Evolutionary conservation across 176 grass and related monocot genomes (phyloP).

Genomic region (Cymbopogon citratus): DNA sequence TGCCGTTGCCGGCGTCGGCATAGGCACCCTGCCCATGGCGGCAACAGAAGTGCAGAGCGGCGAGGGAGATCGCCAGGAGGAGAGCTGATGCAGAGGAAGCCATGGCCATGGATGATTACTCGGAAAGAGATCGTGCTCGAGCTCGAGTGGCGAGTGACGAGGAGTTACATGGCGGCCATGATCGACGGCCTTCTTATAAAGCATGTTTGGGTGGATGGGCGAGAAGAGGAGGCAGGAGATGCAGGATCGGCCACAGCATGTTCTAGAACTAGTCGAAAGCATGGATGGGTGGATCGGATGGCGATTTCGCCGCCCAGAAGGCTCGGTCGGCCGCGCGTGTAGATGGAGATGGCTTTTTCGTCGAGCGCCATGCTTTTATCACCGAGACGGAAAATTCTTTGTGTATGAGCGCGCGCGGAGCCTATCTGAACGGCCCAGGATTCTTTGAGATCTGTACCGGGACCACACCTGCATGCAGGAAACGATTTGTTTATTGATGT

Average conservation of each 20-base stretch:
- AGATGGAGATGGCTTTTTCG: background rate
- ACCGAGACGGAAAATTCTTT: no score
- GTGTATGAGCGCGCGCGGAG: no score
- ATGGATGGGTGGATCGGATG: conserved; percentile 8
- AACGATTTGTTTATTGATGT: no score
- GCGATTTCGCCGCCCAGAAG: conserved; percentile 21
- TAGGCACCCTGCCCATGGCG: background rate
- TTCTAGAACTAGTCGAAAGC: background rate
- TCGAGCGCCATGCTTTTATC: background rate
- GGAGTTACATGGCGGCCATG: background rate
- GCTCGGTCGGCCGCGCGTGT: conserved; percentile 21
- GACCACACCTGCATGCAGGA: no score
- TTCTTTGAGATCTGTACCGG: no score
- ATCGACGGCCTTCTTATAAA: background rate
- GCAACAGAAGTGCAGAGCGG: background rate
- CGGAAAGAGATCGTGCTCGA: no score
- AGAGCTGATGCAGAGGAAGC: conserved; percentile 19
- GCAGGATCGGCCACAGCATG: background rate
- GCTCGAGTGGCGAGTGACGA: background rate
- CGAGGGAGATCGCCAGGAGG: background rate
- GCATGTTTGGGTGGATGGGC: background rate
- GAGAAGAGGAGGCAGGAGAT: background rate
- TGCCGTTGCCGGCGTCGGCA: background rate
- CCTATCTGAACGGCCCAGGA: no score
- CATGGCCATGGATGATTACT: conserved; percentile 24